Base-by-base conservation (phyloP, 495 filamentous ascomycete species). In the Podospora appendiculata region DNA sequence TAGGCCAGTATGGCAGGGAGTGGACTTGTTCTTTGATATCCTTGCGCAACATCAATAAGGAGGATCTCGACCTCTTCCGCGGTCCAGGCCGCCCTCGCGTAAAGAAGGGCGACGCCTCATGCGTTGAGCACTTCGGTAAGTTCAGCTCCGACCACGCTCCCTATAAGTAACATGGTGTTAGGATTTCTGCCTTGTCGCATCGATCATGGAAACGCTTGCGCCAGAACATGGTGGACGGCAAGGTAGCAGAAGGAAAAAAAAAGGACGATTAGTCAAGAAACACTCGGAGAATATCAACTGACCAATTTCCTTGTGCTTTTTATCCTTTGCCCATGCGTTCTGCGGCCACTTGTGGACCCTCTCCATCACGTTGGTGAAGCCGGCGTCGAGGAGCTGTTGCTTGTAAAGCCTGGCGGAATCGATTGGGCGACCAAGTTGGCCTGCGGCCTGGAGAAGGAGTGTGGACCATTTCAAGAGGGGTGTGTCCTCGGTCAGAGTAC, bases 31-130 rank as follows among this genome's bases (percentile, higher is more conserved):
- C 48, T n/a, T 67, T 67, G 34, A 85, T 49, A 42, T 79, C 81
- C 16, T 72, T 73, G 48, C 77, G 71, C 9, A n/a, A 83, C 70
- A n/a, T 79, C 70, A 11, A 73, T 73, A 10, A 82, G 64, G 46
- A 84, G 70, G 6, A 72, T 71, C 59, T 83, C 73, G 32, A 82
- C 74, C 57, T 84, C 70, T 32, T 72, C 70, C 14, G 48, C 63
- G n/a, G 45, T 72, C 78, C 80, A 84, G 1, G 78, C 77, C 14
- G 79, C 68, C 16, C 74, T 67, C 19, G 74, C 72, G 0, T 77
- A 81, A 58, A 83, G 83, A 6, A 36, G 34, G 34, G 6, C 34
- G 13, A 74, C 56, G 19, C 61, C 66, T 45, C 73, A 65, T 10
- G 57, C 70, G 48, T 75, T 61, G 17, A 76, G 50, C 39, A 65